A percentile compares a stretch with the other conserved stretches of the same genome.
phyloP scores from a whole-genome alignment of 1,284 basidiomycete genomes.

The Apiotrichum mycotoxinovorans region DNA sequence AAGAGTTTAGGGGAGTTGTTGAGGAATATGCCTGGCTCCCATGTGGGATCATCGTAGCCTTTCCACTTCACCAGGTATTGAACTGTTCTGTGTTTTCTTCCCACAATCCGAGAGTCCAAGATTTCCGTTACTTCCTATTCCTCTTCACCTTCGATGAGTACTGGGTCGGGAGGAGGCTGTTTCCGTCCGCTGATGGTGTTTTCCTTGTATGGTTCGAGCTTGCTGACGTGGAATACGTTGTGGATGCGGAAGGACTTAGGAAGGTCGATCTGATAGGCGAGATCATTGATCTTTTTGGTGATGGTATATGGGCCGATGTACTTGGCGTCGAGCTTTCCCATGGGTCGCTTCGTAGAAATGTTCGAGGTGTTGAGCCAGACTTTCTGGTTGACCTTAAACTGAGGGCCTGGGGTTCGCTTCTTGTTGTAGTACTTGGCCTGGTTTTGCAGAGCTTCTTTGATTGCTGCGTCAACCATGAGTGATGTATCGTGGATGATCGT shows the following conservation, averaged over 20 bases:
- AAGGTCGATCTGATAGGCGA: slow-evolving; percentile 40
- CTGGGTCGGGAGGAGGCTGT: slow-evolving; percentile 33
- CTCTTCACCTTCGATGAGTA: slow-evolving; percentile 31
- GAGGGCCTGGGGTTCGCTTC: background rate
- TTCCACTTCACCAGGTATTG: no score
- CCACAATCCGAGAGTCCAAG: no score
- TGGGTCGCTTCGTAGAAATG: slow-evolving; percentile 49
- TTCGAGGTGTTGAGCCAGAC: slow-evolving; percentile 46
- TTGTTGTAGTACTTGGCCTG: background rate
- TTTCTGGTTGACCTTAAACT: slow-evolving; percentile 31
- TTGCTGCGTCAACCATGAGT: no score
- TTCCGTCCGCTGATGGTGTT: slow-evolving; percentile 47
- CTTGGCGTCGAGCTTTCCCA: slow-evolving; percentile 48
- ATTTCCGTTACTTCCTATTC: slow-evolving; percentile 28
- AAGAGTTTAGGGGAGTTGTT: no score
- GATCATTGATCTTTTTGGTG: background rate
- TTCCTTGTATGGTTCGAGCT: slow-evolving; percentile 36
- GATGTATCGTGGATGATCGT: no score
- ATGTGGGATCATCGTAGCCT: no score
- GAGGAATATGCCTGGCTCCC: no score
- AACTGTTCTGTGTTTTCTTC: no score
- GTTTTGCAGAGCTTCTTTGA: background rate
- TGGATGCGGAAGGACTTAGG: slow-evolving; percentile 44
- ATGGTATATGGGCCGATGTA: slow-evolving; percentile 49
- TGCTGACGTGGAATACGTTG: slow-evolving; percentile 52